A percentile compares a stretch with the other conserved stretches of the same genome.
These are phyloP conservation scores for Exophiala oligosperma DNA, from an alignment of 2,329 filamentous ascomycete genomes.

Conservation along the genomic window DNA sequence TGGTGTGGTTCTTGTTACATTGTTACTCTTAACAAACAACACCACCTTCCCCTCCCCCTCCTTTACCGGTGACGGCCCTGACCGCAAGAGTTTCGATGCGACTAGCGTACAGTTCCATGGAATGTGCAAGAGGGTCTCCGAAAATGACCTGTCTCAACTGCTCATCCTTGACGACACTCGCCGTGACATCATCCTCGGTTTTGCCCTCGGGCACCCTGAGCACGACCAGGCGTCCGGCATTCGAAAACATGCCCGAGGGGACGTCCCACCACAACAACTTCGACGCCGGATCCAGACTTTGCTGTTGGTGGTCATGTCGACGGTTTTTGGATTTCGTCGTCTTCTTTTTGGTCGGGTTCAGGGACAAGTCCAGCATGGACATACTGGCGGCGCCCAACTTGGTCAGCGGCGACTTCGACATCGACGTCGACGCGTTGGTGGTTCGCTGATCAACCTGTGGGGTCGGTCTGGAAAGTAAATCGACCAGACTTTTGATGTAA, in stretches of 20 bases:
- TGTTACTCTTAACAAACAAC: too few relatives aligned
- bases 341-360: slow-evolving; percentile 13
- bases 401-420: slow-evolving; percentile 3
- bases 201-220: slow-evolving; percentile 50
- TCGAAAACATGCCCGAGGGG: slow-evolving; percentile 65
- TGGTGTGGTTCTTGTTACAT: too few relatives aligned
- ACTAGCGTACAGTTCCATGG: slow-evolving; percentile 74
- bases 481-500: slow-evolving; percentile 71
- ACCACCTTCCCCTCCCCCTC: not conserved
- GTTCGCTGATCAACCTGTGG: slow-evolving; percentile 38
- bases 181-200: slow-evolving; percentile 62
- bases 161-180: slow-evolving; percentile 67
- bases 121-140: slow-evolving; percentile 77
- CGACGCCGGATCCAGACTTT: not conserved
- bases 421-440: not conserved
- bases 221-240: slow-evolving; percentile 68
- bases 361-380: slow-evolving; percentile 23
- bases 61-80: slow-evolving; percentile 59
- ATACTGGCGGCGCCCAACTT: slow-evolving; percentile 20
- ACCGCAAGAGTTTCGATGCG: slow-evolving; percentile 71
- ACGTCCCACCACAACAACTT: slow-evolving; percentile 60
- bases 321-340: slow-evolving; percentile 26
- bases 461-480: slow-evolving; percentile 65
- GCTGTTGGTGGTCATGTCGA: not conserved
- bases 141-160: slow-evolving; percentile 71